Percentiles rank a stretch among this genome's conserved stretches.
Evolutionary conservation across 225 moss, liverwort and hornwort species (phyloP).

Genomic region (Thuidium tamariscinum): DNA sequence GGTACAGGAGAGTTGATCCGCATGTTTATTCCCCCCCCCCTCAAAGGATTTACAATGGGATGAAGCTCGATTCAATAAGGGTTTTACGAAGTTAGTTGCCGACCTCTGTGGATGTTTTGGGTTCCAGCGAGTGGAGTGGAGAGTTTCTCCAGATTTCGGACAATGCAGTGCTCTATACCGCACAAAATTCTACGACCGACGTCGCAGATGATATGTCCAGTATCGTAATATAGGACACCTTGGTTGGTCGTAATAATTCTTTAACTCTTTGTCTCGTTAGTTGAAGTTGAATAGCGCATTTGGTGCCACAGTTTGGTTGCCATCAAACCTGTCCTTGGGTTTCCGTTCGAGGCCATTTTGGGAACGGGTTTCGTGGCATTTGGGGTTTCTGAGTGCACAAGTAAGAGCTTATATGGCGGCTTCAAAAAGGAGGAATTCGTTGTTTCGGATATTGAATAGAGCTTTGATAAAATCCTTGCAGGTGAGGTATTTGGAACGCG

Average conservation of each 20-base stretch:
- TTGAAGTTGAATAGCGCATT: background rate
- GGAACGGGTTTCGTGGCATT: background rate
- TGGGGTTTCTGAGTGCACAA: background rate
- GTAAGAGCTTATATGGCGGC: background rate
- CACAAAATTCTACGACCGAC: background rate
- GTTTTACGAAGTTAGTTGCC: background rate
- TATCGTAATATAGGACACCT: background rate
- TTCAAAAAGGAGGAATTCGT: background rate
- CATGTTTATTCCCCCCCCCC: background rate
- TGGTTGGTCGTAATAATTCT: background rate
- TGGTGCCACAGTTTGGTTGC: background rate
- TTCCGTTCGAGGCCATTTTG: background rate
- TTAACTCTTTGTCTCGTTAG: background rate
- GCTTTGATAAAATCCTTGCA: slow-evolving; percentile 1
- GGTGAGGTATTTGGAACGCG: background rate
- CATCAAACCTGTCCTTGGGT: background rate
- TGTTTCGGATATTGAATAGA: background rate
- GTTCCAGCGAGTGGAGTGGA: background rate
- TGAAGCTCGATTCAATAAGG: background rate
- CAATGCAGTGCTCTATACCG: background rate
- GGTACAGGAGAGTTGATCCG: background rate
- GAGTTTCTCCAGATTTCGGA: background rate
- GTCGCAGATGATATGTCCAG: background rate
- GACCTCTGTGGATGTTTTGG: background rate
- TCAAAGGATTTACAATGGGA: background rate